These are phyloP conservation scores for Talaromyces sp. DNA, from an alignment of 2,329 filamentous ascomycete genomes.

Conservation along the genomic window DNA sequence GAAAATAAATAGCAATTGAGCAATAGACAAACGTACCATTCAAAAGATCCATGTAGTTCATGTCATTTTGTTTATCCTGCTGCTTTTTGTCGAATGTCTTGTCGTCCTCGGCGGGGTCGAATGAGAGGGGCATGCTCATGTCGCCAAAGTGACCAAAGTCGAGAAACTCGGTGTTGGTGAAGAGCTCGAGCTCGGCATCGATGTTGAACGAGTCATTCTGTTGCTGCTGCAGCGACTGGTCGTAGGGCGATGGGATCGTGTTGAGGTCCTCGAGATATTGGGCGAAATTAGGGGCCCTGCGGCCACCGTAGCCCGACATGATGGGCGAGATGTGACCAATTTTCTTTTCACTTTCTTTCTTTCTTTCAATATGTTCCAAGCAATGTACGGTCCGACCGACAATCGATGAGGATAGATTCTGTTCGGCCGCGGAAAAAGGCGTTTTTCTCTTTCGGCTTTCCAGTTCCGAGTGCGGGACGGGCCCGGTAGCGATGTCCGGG, in stretches of 20 bases:
- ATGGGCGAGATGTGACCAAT: constrained; percentile 10
- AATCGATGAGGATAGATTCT: not conserved
- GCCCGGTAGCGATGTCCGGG: not conserved
- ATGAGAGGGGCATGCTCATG: constrained; percentile 27
- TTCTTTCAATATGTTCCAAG: not conserved
- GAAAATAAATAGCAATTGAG: not conserved
- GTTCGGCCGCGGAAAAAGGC: not conserved
- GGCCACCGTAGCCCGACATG: constrained; percentile 71
- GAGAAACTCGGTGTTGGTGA: constrained; percentile 77
- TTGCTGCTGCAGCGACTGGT: constrained; percentile 51
- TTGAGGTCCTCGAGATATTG: constrained; percentile 86
- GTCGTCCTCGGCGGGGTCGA: constrained; percentile 22
- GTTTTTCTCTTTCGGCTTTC: not conserved
- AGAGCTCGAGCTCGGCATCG: constrained; percentile 69
- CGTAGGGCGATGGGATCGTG: constrained; percentile 58
- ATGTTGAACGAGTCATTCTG: constrained; percentile 57
- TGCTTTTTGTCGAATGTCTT: constrained; percentile 14
- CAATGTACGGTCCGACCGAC: not conserved
- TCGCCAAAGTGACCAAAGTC: constrained; percentile 57
- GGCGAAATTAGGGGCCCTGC: constrained; percentile 79
- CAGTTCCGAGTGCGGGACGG: not conserved
- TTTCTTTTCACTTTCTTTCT: not conserved
- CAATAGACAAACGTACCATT: constrained; percentile 29
- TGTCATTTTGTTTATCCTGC: constrained; percentile 22
- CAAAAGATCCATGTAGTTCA: constrained; percentile 38